Percentiles rank a stretch among this genome's conserved stretches.
Evolutionary conservation across 1,284 basidiomycete species (phyloP).

Genomic region (Schizophyllum commune): DNA sequence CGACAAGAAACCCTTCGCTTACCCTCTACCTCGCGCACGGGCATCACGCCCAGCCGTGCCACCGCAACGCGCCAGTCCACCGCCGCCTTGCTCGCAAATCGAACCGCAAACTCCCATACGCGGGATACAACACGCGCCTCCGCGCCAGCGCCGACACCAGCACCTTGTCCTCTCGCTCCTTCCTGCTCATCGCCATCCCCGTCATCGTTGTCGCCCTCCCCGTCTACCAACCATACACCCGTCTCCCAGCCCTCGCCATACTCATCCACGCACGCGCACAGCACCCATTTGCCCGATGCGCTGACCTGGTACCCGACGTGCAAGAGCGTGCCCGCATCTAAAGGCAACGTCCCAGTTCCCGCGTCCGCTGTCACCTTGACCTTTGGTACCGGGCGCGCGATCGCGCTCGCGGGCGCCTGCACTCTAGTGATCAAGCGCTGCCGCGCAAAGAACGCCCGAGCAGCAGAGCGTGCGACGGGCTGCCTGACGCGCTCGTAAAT

Average conservation of each 20-base stretch:
- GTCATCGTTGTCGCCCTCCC: constrained; percentile 44
- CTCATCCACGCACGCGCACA: constrained; percentile 70
- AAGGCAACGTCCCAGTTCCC: constrained; percentile 52
- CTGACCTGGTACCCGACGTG: constrained; percentile 70
- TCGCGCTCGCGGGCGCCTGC: constrained; percentile 57
- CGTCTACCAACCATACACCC: constrained; percentile 43
- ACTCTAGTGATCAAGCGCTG: constrained; percentile 32
- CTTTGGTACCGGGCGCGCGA: constrained; percentile 39
- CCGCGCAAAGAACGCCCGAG: constrained; percentile 40
- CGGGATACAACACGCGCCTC: constrained; percentile 34
- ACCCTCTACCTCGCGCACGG: constrained; percentile 59
- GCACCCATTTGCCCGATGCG: constrained; percentile 61
- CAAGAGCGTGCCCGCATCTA: constrained; percentile 62
- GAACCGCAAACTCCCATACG: constrained; percentile 61
- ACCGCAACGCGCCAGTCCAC: constrained; percentile 77
- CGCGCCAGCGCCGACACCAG: constrained; percentile 21
- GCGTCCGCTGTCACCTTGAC: constrained; percentile 36
- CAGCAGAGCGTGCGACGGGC: constrained; percentile 51
- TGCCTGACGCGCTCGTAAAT: constrained; percentile 65
- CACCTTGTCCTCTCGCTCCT: constrained; percentile 39
- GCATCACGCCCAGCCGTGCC: constrained; percentile 55
- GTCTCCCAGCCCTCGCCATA: constrained; percentile 65
- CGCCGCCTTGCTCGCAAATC: constrained; percentile 53
- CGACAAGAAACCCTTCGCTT: constrained; percentile 19
- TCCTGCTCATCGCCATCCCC: constrained; percentile 65